Evolutionary conservation across 73 alveolate genomes (phyloP).

Genomic region (Paramecium pentaurelia): DNA sequence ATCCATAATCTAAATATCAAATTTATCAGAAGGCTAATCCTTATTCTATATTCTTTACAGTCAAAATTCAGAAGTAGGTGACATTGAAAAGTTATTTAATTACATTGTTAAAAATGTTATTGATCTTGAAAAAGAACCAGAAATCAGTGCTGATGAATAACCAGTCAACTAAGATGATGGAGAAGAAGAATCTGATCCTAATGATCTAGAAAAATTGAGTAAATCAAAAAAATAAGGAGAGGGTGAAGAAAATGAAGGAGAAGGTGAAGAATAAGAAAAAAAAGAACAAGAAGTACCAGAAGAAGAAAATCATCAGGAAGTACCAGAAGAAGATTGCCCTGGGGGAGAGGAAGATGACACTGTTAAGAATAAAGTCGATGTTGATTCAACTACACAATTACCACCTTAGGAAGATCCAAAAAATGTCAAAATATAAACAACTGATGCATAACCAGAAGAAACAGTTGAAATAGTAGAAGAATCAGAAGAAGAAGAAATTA

Average conservation of each 20-base stretch:
- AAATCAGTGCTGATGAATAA: background rate
- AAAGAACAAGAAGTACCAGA: background rate
- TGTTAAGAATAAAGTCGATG: background rate
- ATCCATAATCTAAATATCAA: background rate
- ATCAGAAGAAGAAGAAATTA: background rate
- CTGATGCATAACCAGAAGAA: background rate
- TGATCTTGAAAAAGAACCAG: background rate
- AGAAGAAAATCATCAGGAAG: background rate
- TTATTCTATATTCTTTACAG: background rate
- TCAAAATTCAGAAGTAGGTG: background rate
- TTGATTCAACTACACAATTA: background rate
- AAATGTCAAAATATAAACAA: background rate
- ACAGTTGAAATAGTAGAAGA: background rate
- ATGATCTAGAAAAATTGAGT: background rate
- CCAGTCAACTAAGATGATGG: background rate
- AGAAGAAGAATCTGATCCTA: background rate
- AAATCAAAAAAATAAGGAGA: background rate
- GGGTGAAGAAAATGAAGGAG: background rate
- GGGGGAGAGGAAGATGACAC: background rate
- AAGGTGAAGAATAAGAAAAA: background rate
- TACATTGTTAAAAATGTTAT: background rate
- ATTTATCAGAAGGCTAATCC: background rate
- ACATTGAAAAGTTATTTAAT: background rate
- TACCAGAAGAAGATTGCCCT: constrained; percentile 15
- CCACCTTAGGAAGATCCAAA: background rate